Percentiles rank a stretch among this genome's conserved stretches.
These are phyloP conservation scores for Hippophae gyantsensis DNA, from an alignment of 306 rosid species.

Conservation along the genomic window DNA sequence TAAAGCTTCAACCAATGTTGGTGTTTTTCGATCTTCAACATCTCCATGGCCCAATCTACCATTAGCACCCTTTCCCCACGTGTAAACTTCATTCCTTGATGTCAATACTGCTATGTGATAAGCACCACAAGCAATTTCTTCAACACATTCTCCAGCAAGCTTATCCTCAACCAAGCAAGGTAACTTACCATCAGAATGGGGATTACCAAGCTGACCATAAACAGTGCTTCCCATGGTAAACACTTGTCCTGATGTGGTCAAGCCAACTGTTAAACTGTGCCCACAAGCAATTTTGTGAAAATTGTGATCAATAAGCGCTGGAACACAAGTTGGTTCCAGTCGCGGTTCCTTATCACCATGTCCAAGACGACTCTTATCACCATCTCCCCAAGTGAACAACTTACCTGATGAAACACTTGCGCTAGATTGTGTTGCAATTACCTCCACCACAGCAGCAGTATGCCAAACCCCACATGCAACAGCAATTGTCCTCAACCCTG, in stretches of 20 bases:
- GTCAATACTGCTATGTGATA: constrained; percentile 90
- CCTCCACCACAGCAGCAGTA: constrained; percentile 95
- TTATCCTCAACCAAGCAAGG: constrained; percentile 82
- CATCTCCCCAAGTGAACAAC: constrained; percentile 97
- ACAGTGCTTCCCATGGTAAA: constrained; percentile 94
- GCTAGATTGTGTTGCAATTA: constrained; percentile 78
- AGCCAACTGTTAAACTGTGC: constrained; percentile 81
- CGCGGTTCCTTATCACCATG: constrained; percentile 96
- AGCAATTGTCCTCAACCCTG: constrained; percentile 77
- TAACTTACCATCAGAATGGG: constrained; percentile 74
- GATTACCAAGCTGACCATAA: constrained; percentile 98
- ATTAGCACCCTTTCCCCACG: constrained; percentile 99
- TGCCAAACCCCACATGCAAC: constrained; percentile 99
- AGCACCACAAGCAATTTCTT: constrained; percentile 93
- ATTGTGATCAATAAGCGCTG: constrained; percentile 73
- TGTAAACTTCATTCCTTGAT: constrained; percentile 86
- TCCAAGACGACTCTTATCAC: constrained; percentile 93
- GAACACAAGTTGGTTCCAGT: constrained; percentile 85
- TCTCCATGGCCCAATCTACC: constrained; percentile 99
- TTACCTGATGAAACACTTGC: constrained; percentile 72
- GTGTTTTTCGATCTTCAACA: constrained; percentile 84
- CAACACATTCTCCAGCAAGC: constrained; percentile 54
- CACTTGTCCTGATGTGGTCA: constrained; percentile 78
- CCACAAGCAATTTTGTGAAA: constrained; percentile 93
- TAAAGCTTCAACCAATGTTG: constrained; percentile 77